These are phyloP conservation scores for Shiraia bambusicola DNA, from an alignment of 2,329 filamentous ascomycete species.

Conservation along the genomic window DNA sequence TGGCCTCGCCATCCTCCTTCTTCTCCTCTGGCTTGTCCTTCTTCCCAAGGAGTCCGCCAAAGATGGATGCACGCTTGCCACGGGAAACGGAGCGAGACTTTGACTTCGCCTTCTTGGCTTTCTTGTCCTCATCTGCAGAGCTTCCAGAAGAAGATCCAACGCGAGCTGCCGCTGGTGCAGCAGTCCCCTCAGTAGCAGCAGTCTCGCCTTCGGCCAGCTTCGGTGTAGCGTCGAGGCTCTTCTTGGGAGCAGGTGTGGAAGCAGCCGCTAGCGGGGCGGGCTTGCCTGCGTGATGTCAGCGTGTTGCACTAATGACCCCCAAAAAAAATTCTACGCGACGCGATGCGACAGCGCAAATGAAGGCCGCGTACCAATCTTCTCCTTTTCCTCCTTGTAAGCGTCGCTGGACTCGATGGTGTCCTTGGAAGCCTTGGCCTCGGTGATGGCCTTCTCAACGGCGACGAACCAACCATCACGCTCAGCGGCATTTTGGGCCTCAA, in stretches of 20 bases:
- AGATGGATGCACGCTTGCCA: slow-evolving; percentile 61
- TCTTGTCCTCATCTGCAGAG: slow-evolving; percentile 52
- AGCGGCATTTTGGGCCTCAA: slow-evolving; percentile 71
- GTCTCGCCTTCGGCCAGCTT: slow-evolving; percentile 40
- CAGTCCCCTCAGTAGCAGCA: slow-evolving; percentile 18
- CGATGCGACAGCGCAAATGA: slow-evolving; percentile 14
- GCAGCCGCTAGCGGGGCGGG: slow-evolving; percentile 45
- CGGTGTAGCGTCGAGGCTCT: slow-evolving; percentile 51
- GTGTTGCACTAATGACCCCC: slow-evolving; percentile 36
- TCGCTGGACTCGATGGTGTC: slow-evolving; percentile 74
- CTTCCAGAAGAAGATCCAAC: slow-evolving; percentile 44
- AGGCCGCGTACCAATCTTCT: slow-evolving; percentile 62
- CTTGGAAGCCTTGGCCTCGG: slow-evolving; percentile 78
- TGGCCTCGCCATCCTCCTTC: slow-evolving; percentile 44
- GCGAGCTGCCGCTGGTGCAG: slow-evolving; percentile 33
- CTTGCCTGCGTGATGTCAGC: slow-evolving; percentile 46
- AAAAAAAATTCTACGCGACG: slow-evolving; percentile 23
- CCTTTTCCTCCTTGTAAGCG: slow-evolving; percentile 82
- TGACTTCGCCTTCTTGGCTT: slow-evolving; percentile 49
- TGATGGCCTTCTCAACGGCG: slow-evolving; percentile 59
- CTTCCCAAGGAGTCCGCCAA: slow-evolving; percentile 61
- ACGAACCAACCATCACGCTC: slow-evolving; percentile 93
- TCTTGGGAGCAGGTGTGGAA: slow-evolving; percentile 48
- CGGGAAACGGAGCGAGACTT: slow-evolving; percentile 64
- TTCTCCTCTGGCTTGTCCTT: slow-evolving; percentile 55